Base-by-base conservation (phyloP, 331 rosid species). In the Quercus lobata region DNA sequence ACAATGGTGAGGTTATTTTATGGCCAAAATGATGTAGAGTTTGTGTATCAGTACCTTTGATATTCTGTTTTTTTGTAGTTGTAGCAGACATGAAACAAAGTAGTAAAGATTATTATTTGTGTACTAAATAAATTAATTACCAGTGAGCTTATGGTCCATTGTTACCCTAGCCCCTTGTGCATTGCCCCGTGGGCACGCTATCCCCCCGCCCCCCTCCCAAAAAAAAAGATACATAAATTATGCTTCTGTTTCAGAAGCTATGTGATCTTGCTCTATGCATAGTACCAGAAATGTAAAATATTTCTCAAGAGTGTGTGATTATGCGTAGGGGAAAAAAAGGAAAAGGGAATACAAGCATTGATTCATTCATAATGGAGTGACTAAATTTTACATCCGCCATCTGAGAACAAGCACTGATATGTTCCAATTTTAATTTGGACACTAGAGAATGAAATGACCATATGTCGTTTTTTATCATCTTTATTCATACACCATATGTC, bases 1-100 rank as follows among this genome's bases (percentile, higher is more conserved):
- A 87, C 35, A 84, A 85, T 41, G 97, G 99, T 96, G 71, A 76
- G 81, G 71, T 84, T 79, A 46, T 73, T 77, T 44, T 76, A 17
- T 27, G 70, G 53, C 53, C 29, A 68, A 9, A 32, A 68, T 32
- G 25, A 15, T 68, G 53, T 68, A 19, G 72, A n/a, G 19, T 63
- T 60, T 27, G 12, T 4, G 27, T 32, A 68, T 68, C 25, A 18
- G 25, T 68, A 68, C 6, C 22, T 21, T 34, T 68, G 53, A 65
- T 29, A 17, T 68, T 34, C 15, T 60, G 2, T 24, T 60, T 11
- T 60, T 60, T 24, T 10, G 52, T 32, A 15, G 52, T 19, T 32
- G 21, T 66, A 12, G 53, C 24, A 65, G 71, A 65, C 44, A 30
- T 6, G 71, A 65, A 32, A 65, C 17, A 18, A 27, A 60, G 27